phyloP scores from a whole-genome alignment of 345 rosid species.

The Garcia nutans region DNA sequence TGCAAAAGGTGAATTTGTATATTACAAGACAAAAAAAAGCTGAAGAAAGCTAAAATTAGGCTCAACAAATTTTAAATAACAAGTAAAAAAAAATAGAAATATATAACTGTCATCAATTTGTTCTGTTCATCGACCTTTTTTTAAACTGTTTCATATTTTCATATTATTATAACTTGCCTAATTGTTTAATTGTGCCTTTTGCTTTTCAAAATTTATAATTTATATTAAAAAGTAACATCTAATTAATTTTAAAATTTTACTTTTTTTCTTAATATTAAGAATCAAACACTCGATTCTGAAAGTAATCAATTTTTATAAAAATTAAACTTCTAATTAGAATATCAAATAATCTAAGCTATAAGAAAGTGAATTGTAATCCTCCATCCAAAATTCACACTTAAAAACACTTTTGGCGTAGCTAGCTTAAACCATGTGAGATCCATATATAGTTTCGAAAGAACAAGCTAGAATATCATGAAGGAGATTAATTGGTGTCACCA shows the following conservation, averaged over 20 bases:
- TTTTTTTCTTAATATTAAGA: too few species aligned
- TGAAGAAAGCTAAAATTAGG: constrained; percentile 41
- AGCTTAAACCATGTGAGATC: neutral
- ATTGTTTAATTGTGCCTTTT: neutral
- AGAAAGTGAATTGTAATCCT: neutral
- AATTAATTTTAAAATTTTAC: too few species aligned
- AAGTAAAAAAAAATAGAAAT: constrained; percentile 8
- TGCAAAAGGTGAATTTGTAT: constrained; percentile 43
- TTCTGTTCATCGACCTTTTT: constrained; percentile 4
- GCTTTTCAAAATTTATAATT: neutral
- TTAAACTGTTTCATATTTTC: too few species aligned
- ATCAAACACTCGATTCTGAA: too few species aligned
- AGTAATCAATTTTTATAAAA: too few species aligned
- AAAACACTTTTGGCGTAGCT: neutral
- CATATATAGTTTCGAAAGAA: too few species aligned
- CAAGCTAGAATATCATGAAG: too few species aligned
- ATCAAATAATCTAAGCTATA: neutral
- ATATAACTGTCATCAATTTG: constrained; percentile 23
- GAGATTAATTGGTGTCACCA: neutral
- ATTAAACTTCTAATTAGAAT: neutral
- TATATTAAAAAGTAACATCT: too few species aligned
- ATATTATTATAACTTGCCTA: too few species aligned
- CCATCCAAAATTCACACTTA: neutral
- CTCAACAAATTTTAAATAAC: constrained; percentile 18
- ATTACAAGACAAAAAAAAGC: constrained; percentile 40